phyloP scores from a whole-genome alignment of 495 filamentous ascomycete species.

The Thozetella sp. region DNA sequence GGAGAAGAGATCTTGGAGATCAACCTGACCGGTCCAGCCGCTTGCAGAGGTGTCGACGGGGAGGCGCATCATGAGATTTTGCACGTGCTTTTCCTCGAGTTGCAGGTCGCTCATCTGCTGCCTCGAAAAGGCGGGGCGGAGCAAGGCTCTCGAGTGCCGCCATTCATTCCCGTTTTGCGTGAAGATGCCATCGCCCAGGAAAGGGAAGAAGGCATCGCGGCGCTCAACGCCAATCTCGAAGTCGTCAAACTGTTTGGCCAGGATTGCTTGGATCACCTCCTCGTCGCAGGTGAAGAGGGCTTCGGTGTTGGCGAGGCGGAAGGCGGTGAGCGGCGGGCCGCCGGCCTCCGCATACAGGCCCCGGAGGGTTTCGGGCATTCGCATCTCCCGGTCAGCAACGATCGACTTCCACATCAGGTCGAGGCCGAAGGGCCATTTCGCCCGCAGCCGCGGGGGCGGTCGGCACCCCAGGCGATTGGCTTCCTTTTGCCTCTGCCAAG shows the following conservation, averaged over 20 bases:
- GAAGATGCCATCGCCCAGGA: slow-evolving; percentile 74
- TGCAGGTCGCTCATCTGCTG: slow-evolving; percentile 62
- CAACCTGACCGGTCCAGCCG: slow-evolving; percentile 31
- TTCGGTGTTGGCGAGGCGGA: slow-evolving; percentile 11
- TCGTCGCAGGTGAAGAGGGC: slow-evolving; percentile 58
- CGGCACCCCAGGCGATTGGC: background rate
- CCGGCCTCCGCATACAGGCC: background rate
- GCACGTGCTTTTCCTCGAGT: slow-evolving; percentile 62
- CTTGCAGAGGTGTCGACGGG: slow-evolving; percentile 7
- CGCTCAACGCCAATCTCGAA: slow-evolving; percentile 58
- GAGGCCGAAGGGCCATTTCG: background rate
- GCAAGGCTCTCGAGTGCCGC: slow-evolving; percentile 63
- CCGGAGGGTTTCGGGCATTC: background rate
- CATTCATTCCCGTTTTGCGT: slow-evolving; percentile 66
- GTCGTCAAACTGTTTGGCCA: slow-evolving; percentile 61
- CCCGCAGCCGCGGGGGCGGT: background rate
- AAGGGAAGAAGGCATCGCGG: slow-evolving; percentile 44
- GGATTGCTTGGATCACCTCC: slow-evolving; percentile 63
- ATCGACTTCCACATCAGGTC: background rate
- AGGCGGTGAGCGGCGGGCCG: background rate
- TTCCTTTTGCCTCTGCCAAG: background rate
- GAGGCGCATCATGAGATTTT: slow-evolving; percentile 41
- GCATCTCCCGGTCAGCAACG: background rate
- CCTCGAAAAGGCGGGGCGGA: slow-evolving; percentile 65
- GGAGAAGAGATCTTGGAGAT: slow-evolving; percentile 70